These are phyloP conservation scores for Cephalotrichum gorgonifer DNA, from an alignment of 2,329 filamentous ascomycete genomes.

Conservation along the genomic window DNA sequence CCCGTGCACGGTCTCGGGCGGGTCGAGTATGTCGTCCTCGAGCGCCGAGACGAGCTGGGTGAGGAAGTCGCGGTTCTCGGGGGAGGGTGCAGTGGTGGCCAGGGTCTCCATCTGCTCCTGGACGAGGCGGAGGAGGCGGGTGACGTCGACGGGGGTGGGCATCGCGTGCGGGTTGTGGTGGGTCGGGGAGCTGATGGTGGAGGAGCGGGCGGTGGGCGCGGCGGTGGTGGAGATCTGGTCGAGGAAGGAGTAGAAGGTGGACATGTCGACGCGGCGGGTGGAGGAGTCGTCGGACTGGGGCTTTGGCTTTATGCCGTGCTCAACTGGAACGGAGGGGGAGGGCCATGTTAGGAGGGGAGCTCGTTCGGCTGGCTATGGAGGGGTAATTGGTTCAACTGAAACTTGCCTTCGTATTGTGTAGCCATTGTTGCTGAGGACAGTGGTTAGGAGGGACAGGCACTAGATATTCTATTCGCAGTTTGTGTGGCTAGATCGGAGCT, in stretches of 20 bases:
- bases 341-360: slow-evolving; percentile 3
- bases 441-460: neutral
- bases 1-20: slow-evolving; percentile 40
- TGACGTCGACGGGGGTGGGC: slow-evolving; percentile 49
- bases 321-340: slow-evolving; percentile 38
- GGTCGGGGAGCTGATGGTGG: slow-evolving; percentile 11
- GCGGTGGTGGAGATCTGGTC: slow-evolving; percentile 31
- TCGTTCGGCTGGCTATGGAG: slow-evolving; percentile 7
- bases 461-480: too few relatives aligned
- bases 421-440: slow-evolving; percentile 26
- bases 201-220: slow-evolving; percentile 19
- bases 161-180: slow-evolving; percentile 45
- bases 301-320: slow-evolving; percentile 30
- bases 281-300: slow-evolving; percentile 11
- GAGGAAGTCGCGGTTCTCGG: slow-evolving; percentile 39
- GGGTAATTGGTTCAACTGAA: slow-evolving; percentile 3
- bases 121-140: slow-evolving; percentile 46
- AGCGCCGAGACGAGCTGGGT: slow-evolving; percentile 34
- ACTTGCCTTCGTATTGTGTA: slow-evolving; percentile 45
- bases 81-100: slow-evolving; percentile 34
- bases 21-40: slow-evolving; percentile 38
- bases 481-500: too few relatives aligned
- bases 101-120: slow-evolving; percentile 47
- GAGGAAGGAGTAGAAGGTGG: slow-evolving; percentile 49
- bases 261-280: slow-evolving; percentile 51